phyloP scores from a whole-genome alignment of 345 rosid species.

The Eucalyptus decipiens region DNA sequence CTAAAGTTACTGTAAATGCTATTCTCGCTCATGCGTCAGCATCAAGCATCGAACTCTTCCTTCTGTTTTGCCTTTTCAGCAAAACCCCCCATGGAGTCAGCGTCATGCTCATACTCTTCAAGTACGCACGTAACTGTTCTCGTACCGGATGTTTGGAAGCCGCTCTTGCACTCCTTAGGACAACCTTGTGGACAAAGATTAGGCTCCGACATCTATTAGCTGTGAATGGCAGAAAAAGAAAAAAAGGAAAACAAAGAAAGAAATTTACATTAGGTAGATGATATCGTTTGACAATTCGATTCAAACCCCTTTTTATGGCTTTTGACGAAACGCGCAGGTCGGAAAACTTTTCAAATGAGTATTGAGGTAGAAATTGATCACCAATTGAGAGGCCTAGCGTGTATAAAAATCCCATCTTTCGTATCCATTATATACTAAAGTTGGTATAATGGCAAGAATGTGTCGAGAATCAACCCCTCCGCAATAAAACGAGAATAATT shows the following conservation, averaged over 20 bases:
- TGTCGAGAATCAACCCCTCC: background rate
- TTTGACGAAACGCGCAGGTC: background rate
- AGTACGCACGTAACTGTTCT: background rate
- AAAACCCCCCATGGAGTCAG: background rate
- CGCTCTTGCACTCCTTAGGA: background rate
- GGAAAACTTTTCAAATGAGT: background rate
- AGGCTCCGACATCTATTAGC: background rate
- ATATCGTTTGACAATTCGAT: background rate
- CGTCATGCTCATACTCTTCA: background rate
- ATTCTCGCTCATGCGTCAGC: background rate
- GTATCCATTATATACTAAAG: accelerated
- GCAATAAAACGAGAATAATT: background rate
- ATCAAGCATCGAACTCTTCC: background rate
- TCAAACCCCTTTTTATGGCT: background rate
- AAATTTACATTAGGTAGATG: background rate
- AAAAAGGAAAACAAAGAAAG: background rate
- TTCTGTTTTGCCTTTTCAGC: background rate
- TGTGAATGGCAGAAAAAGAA: background rate
- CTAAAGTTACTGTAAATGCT: background rate
- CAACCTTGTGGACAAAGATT: background rate
- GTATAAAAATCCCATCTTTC: background rate
- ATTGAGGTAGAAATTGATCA: background rate
- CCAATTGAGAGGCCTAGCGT: background rate
- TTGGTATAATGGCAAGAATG: background rate
- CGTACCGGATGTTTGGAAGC: background rate